Conservation (phyloP, 192 early-diverging fungal genomes). For the Coemansia sp. region DNA sequence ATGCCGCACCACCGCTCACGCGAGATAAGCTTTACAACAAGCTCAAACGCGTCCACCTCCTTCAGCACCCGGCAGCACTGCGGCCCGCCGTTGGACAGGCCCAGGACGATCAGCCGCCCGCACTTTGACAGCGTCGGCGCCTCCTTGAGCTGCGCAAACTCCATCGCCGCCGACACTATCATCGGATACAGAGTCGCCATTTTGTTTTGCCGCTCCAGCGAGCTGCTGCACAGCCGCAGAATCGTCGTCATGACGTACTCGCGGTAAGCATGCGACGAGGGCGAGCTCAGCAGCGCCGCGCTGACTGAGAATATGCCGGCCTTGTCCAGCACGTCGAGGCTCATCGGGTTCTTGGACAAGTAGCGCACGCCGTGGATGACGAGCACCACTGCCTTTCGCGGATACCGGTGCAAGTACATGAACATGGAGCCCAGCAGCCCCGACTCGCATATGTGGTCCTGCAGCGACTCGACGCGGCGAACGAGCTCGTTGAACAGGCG, state of each 20-base stretch:
- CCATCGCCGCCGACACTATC: slow-evolving; percentile 48
- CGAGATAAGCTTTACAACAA: slow-evolving; percentile 56
- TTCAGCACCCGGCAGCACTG: slow-evolving; percentile 56
- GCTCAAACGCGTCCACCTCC: slow-evolving; percentile 53
- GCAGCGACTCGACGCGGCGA: slow-evolving; percentile 35
- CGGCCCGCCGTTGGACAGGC: slow-evolving; percentile 39
- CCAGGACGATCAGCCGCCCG: slow-evolving; percentile 46
- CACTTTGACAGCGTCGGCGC: slow-evolving; percentile 43
- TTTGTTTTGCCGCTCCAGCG: slow-evolving; percentile 39
- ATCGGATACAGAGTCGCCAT: slow-evolving; percentile 44
- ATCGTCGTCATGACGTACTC: slow-evolving; percentile 57
- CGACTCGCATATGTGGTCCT: slow-evolving; percentile 52
- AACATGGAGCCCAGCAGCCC: slow-evolving; percentile 41
- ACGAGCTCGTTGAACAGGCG: slow-evolving; percentile 52
- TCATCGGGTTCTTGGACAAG: slow-evolving; percentile 55
- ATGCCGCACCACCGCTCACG: slow-evolving; percentile 56
- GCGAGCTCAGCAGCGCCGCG: slow-evolving; percentile 32
- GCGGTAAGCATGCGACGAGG: slow-evolving; percentile 39
- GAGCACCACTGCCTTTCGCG: slow-evolving; percentile 47
- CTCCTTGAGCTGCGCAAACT: slow-evolving; percentile 46
- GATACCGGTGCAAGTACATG: slow-evolving; percentile 33
- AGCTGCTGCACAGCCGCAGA: slow-evolving; percentile 48
- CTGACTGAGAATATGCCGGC: slow-evolving; percentile 50
- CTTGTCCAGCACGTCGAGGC: slow-evolving; percentile 49
- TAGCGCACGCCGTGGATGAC: slow-evolving; percentile 49